Base-by-base conservation (phyloP, 805 yeast species). In the Saccharomycopsis babjevae region DNA sequence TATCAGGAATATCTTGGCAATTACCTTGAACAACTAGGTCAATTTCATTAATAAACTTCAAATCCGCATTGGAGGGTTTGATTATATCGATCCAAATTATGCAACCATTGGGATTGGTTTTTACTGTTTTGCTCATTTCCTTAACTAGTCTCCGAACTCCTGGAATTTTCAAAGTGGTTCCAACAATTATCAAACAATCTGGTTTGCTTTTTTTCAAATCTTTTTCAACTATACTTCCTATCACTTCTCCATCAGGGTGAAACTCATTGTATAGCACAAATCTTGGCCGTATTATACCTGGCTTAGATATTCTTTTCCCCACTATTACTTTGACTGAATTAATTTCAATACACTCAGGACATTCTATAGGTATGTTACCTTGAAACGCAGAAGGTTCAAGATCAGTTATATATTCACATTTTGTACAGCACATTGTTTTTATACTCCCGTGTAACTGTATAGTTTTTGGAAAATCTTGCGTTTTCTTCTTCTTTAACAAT, bases 391-490 rank as follows among this genome's bases (percentile, higher is more conserved):
- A 71, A 0, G 84, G 81, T 64, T 81, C 79, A 46, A 91, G 75
- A 15, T 74, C 74, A 3, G 80, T 76, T 50, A 82, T 76, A 72
- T 79, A 81, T 34, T 80, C 79, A 70, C 97, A 91, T 67, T 89
- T 88, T 6, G 89, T 79, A 68, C 97, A 91, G 59, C 83, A 81
- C 73, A 93, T 83, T 30, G 80, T 75, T 50, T 83, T 83, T 32
- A 91, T 79, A 20, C 89, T 84, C 0, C 97, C 97, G 72, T 91
- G 97, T 30, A 94, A 79, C 73, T 90, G 97, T 34, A 91, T 78
- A 3, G 90, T 80, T 68, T 69, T 80, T 62, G 83, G 89, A 68
- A 69, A 77, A 42, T 75, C 83, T 66, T 62, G 70, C 4, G 38
- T 18, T 18, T 7, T 40, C 4, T 43, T 46, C 20, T 50, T 50